A percentile compares a stretch with the other conserved stretches of the same genome.
phyloP scores from a whole-genome alignment of 1,139 yeast genomes.

The Pichia sp. region DNA sequence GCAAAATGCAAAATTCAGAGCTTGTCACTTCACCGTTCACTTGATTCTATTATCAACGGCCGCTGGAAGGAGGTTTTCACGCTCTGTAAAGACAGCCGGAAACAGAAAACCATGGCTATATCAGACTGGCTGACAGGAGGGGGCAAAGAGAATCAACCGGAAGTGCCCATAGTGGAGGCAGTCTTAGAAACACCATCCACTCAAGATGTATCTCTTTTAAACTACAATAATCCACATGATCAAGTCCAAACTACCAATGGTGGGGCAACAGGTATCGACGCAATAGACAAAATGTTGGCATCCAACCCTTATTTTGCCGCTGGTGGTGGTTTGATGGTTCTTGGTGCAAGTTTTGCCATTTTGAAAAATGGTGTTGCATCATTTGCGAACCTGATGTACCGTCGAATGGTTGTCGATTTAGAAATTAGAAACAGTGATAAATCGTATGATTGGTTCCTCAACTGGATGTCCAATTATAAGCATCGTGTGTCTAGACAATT shows the following conservation, averaged over 20 bases:
- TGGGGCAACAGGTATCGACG: conserved; percentile 21
- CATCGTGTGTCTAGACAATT: conserved; percentile 76
- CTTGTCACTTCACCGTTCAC: no score
- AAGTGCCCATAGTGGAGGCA: conserved; percentile 12
- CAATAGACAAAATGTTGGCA: conserved; percentile 52
- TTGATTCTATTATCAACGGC: no score
- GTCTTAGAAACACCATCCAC: conserved; percentile 20
- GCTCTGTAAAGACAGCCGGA: no score
- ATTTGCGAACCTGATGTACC: conserved; percentile 65
- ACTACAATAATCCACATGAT: conserved; percentile 20
- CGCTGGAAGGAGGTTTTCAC: no score
- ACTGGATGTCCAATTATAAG: conserved; percentile 92
- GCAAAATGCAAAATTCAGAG: no score
- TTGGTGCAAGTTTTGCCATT: conserved; percentile 84
- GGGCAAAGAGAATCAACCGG: not conserved
- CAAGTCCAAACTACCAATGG: not conserved
- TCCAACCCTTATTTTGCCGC: conserved; percentile 96
- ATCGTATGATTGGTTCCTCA: conserved; percentile 91
- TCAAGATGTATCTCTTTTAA: conserved; percentile 18
- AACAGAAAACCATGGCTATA: conserved; percentile 11
- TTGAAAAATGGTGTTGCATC: conserved; percentile 69
- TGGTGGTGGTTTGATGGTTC: conserved; percentile 93
- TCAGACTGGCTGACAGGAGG: conserved; percentile 11
- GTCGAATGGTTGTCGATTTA: conserved; percentile 85
- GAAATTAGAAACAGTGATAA: conserved; percentile 95